These are phyloP conservation scores for Erodium chrysanthum DNA, from an alignment of 441 rosid species.

Conservation along the genomic window DNA sequence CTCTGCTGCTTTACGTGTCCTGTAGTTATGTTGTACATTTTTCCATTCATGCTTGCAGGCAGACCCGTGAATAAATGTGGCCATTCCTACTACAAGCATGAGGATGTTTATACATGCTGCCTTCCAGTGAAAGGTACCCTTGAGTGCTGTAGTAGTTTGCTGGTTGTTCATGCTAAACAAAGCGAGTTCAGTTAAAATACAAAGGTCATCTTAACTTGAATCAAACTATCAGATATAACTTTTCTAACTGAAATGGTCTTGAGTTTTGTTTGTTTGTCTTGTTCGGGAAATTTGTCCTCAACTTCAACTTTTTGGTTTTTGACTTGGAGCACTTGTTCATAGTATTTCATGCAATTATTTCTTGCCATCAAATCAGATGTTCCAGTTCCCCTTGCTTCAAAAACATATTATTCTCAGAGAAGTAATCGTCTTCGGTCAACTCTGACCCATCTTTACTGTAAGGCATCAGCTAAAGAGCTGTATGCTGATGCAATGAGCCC, in stretches of 20 bases:
- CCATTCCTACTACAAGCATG: background rate
- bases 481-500: slow-evolving; percentile 18
- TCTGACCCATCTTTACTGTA: slow-evolving; percentile 27
- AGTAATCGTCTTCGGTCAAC: slow-evolving; percentile 38
- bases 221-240: background rate
- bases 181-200: no score
- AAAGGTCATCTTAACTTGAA: background rate
- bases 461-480: slow-evolving; percentile 24
- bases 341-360: slow-evolving; percentile 8
- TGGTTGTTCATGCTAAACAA: no score
- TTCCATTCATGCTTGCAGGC: background rate
- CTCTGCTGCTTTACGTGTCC: background rate
- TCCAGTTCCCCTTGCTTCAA: slow-evolving; percentile 52
- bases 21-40: background rate
- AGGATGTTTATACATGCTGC: background rate
- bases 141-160: background rate
- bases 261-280: background rate
- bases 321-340: slow-evolving; percentile 9
- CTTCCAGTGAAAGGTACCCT: background rate
- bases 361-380: slow-evolving; percentile 25
- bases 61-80: background rate
- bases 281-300: slow-evolving; percentile 8
- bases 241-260: background rate
- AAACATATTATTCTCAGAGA: slow-evolving; percentile 55
- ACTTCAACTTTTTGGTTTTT: slow-evolving; percentile 8